phyloP scores from a whole-genome alignment of 805 yeast species.

The Kodamaea hsintzibuensis region DNA sequence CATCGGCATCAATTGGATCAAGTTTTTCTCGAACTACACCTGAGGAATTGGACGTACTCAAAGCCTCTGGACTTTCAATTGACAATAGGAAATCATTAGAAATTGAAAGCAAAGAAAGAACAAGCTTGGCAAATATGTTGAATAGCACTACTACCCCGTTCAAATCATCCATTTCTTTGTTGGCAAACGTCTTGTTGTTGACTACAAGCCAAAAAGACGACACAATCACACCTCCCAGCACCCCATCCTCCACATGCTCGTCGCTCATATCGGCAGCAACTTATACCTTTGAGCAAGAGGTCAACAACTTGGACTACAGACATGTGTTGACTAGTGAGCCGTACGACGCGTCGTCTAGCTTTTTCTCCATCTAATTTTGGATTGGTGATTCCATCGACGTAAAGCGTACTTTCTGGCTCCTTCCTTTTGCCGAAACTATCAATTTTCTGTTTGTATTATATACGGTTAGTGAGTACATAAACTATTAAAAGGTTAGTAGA shows the following conservation, averaged over 20 bases:
- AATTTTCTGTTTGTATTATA: neutral
- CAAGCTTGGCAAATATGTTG: slow-evolving; percentile 13
- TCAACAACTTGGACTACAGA: slow-evolving; percentile 10
- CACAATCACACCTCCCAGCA: neutral
- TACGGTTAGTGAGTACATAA: slow-evolving; percentile 1
- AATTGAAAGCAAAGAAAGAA: slow-evolving; percentile 19
- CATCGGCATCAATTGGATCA: neutral
- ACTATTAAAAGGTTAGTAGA: neutral
- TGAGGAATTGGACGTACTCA: neutral
- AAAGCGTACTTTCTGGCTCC: too few species aligned
- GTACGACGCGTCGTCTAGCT: neutral
- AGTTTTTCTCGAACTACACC: slow-evolving; percentile 2
- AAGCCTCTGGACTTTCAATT: slow-evolving; percentile 2
- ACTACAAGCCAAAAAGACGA: slow-evolving; percentile 6
- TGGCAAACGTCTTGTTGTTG: slow-evolving; percentile 23
- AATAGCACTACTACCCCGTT: slow-evolving; percentile 8
- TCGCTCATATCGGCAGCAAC: neutral
- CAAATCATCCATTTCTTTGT: slow-evolving; percentile 16
- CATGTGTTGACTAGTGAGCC: slow-evolving; percentile 6
- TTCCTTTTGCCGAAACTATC: neutral
- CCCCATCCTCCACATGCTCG: neutral
- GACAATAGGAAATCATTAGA: slow-evolving; percentile 23
- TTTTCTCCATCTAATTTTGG: neutral
- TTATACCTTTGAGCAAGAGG: slow-evolving; percentile 2
- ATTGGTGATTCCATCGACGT: neutral